phyloP scores from a whole-genome alignment of 1,284 basidiomycete species.

The Sporisorium exsertum region DNA sequence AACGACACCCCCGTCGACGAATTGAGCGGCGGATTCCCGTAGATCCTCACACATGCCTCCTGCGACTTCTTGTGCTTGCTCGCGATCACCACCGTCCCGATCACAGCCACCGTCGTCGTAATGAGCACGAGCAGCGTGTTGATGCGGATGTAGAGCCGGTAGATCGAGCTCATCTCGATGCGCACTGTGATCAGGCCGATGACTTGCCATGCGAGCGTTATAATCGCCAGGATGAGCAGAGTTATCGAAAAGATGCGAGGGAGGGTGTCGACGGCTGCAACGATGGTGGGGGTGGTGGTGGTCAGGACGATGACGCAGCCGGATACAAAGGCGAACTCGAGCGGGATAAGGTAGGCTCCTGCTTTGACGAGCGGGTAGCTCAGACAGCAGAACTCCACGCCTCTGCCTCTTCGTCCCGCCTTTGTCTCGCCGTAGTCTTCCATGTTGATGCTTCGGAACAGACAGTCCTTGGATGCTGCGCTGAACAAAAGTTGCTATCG shows the following conservation, averaged over 20 bases:
- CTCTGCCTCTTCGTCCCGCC: slow-evolving; percentile 13
- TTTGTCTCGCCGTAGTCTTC: not conserved
- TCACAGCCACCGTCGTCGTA: slow-evolving; percentile 17
- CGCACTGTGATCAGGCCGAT: slow-evolving; percentile 39
- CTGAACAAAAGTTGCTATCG: slow-evolving; percentile 8
- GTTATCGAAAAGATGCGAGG: slow-evolving; percentile 27
- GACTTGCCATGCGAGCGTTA: slow-evolving; percentile 39
- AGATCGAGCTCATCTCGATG: slow-evolving; percentile 41
- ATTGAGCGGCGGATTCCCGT: slow-evolving; percentile 45
- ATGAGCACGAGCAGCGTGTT: slow-evolving; percentile 43
- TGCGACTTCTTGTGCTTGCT: slow-evolving; percentile 38
- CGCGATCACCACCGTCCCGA: slow-evolving; percentile 34
- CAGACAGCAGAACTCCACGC: slow-evolving; percentile 50
- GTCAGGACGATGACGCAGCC: slow-evolving; percentile 44
- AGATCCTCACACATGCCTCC: slow-evolving; percentile 40
- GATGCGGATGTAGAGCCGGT: slow-evolving; percentile 51
- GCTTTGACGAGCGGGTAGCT: slow-evolving; percentile 50
- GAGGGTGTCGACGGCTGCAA: slow-evolving; percentile 40
- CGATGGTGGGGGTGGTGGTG: slow-evolving; percentile 40
- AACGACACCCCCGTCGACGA: slow-evolving; percentile 25
- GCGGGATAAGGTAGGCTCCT: slow-evolving; percentile 47
- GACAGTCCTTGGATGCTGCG: too few species aligned
- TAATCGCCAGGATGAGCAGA: slow-evolving; percentile 30
- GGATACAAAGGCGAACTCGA: slow-evolving; percentile 50
- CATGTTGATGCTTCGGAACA: slow-evolving; percentile 9